Conservation (phyloP, 306 rosid genomes). For the Cucurbita pepo region DNA sequence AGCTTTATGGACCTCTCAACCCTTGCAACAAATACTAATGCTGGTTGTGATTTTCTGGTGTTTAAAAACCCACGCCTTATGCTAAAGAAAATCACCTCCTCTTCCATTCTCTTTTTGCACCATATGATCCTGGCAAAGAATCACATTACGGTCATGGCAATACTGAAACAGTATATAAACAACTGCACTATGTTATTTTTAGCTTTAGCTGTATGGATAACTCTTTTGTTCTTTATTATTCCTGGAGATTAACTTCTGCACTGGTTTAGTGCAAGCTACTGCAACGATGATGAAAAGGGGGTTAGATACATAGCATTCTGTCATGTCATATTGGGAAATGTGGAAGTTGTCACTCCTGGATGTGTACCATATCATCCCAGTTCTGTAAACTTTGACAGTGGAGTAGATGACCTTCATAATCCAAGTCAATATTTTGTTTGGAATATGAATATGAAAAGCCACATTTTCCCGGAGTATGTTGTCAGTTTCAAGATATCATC, state of each 20-base stretch:
- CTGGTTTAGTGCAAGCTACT: conserved; percentile 13
- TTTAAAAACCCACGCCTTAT: not conserved
- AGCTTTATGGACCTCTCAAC: not conserved
- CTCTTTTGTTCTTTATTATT: not conserved
- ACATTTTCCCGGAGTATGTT: conserved; percentile 17
- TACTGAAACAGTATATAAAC: not conserved
- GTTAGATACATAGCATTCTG: conserved; percentile 16
- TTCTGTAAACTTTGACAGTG: conserved; percentile 14
- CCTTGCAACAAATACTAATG: not conserved
- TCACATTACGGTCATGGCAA: not conserved
- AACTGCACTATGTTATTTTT: not conserved
- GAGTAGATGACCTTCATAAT: conserved; percentile 20
- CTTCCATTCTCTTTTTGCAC: not conserved
- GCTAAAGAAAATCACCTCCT: not conserved
- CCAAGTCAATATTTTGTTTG: conserved; percentile 16
- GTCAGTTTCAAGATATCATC: conserved; percentile 15
- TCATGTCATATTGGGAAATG: conserved; percentile 18
- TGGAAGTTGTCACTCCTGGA: conserved; percentile 14
- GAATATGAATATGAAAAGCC: conserved; percentile 15
- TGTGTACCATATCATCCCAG: conserved; percentile 17
- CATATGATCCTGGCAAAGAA: not conserved
- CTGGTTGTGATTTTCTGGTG: not conserved
- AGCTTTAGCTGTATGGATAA: not conserved
- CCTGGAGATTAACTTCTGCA: not conserved
- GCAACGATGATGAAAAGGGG: conserved; percentile 19